Evolutionary conservation across 768 basidiomycete genomes (phyloP).

Genomic region (Mycena latifolia): DNA sequence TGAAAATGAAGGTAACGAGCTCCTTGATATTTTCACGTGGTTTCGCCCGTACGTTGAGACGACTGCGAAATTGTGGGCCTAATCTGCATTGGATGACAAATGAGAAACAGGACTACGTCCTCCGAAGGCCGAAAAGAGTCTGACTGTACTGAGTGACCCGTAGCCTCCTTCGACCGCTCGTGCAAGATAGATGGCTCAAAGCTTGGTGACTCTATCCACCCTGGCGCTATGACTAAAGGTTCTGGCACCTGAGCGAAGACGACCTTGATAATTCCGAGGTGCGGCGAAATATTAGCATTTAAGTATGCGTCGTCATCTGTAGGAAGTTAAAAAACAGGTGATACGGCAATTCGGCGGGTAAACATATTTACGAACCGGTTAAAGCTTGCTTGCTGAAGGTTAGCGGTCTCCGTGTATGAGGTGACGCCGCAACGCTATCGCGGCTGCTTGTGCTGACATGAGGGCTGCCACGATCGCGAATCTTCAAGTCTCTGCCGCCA

Average conservation of each 20-base stretch:
- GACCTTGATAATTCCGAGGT: slow-evolving; percentile 25
- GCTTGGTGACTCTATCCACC: not conserved
- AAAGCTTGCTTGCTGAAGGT: slow-evolving; percentile 20
- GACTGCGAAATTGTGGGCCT: slow-evolving; percentile 8
- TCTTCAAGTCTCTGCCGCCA: not conserved
- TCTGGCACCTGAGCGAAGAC: not conserved
- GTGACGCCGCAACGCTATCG: slow-evolving; percentile 14
- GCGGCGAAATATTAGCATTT: slow-evolving; percentile 14
- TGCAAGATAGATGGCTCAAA: slow-evolving; percentile 13
- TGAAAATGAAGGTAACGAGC: slow-evolving; percentile 19
- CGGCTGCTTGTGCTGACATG: not conserved
- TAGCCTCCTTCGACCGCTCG: slow-evolving; percentile 28
- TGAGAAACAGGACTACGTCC: not conserved
- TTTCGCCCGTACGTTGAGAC: no score
- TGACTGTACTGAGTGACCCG: slow-evolving; percentile 32
- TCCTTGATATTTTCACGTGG: not conserved
- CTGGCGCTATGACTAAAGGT: no score
- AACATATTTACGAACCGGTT: slow-evolving; percentile 4
- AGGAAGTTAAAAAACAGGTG: no score
- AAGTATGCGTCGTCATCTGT: slow-evolving; percentile 25
- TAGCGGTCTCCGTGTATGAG: not conserved
- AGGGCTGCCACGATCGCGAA: not conserved
- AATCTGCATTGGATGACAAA: not conserved
- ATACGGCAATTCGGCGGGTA: no score
- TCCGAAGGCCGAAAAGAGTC: not conserved